Percentiles rank a stretch among this genome's conserved stretches.
These are phyloP conservation scores for Paraphoma sp. DNA, from an alignment of 2,329 filamentous ascomycete genomes.

Conservation along the genomic window DNA sequence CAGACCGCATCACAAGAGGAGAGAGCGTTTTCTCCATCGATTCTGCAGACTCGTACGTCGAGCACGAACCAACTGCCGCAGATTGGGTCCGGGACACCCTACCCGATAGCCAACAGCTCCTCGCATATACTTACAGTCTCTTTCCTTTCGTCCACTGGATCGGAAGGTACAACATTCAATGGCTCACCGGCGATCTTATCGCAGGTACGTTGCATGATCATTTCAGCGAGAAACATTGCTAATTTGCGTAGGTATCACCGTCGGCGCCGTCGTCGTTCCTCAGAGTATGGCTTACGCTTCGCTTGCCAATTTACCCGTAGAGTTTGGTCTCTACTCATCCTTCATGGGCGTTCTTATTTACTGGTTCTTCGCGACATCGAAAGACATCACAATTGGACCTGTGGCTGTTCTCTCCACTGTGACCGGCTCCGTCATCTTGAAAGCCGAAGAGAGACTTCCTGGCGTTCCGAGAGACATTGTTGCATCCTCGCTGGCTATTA, in stretches of 20 bases:
- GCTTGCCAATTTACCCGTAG: constrained; percentile 75
- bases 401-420: constrained; percentile 95
- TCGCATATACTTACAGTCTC: constrained; percentile 70
- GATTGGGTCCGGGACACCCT: constrained; percentile 74
- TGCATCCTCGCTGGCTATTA: constrained; percentile 70
- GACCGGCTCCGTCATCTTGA: constrained; percentile 76
- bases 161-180: constrained; percentile 82
- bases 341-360: constrained; percentile 96
- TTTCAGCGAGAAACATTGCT: neutral
- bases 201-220: constrained; percentile 67
- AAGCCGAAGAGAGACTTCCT: constrained; percentile 61
- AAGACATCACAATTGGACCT: constrained; percentile 97
- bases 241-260: constrained; percentile 65
- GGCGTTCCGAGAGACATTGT: constrained; percentile 52
- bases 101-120: constrained; percentile 64
- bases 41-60: constrained; percentile 78
- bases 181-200: constrained; percentile 87
- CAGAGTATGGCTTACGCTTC: constrained; percentile 95
- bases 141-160: constrained; percentile 96
- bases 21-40: constrained; percentile 79
- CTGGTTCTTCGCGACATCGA: constrained; percentile 98
- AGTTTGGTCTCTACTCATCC: constrained; percentile 92
- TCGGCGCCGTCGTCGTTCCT: constrained; percentile 82
- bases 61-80: constrained; percentile 75
- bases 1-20: constrained; percentile 72